Base-by-base conservation (phyloP, 495 filamentous ascomycete genomes). In the Penicillium canescens region DNA sequence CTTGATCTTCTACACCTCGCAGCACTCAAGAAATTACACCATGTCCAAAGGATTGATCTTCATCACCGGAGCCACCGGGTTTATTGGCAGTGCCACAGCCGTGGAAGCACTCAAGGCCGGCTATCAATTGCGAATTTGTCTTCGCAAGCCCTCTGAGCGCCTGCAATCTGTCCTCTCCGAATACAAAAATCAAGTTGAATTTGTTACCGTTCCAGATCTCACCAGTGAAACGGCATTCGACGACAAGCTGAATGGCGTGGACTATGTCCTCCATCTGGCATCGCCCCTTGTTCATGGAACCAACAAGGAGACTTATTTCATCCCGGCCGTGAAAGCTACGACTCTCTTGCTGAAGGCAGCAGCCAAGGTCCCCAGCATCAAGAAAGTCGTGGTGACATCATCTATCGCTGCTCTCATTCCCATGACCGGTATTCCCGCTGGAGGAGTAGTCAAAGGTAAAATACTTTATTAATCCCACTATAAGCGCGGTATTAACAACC, bases 41-140 rank as follows among this genome's bases (percentile, higher is more conserved):
- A 66, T 60, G 58, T 21, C 60, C 14, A 42, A 54, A 16, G 47
- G 36, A 41, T 42, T 70, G 26, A 63, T 79, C 56, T 78, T 80
- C 55, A 68, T 80, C 38, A 81, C 78, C 9, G 75, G 76, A 10
- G 63, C 73, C 6, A 64, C 68, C 14, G 76, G 77, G 37, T 76
- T 71, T 50, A 70, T 81, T 38, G 78, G 77, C 11, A 52, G 50
- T 4, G 64, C 67, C 13, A 63, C 70, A 6, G 67, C 71, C 4
- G 18, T 70, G 14, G 66, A 72, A 45, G 69, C 78, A 13, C 57
- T 80, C 28, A 61, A 60, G n/a, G 31, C 57, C 0, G 73, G 72
- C 2, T 76, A 79, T 46, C 48, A 47, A 20, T 56, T 79, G 5
- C 65, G 76, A 20, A 56, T 69, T 21, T 61, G 67, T 42, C 51